Evolutionary conservation across 225 moss, liverwort and hornwort species (phyloP), one percentile per base, ranked within the genome.

Genomic region (Marchantia polymorpha): DNA sequence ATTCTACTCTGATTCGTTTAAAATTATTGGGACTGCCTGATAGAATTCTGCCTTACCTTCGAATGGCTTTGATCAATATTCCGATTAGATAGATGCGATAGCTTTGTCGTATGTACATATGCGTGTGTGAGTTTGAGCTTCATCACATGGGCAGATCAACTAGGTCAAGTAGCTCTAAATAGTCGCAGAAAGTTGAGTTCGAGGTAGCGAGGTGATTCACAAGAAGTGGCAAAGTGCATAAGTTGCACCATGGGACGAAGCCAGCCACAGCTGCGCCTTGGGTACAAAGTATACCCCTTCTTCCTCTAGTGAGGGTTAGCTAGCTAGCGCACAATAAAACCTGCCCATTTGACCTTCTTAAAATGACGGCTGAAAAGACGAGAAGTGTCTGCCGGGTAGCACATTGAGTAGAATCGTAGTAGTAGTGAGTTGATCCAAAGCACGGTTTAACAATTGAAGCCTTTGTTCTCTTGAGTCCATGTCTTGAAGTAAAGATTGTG

Each of bases 261-360:
- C 50, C 50, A 71, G 49, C 51, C 49, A 23, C 12, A 71, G 49
- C 49, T 71, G 29, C 47, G 48, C 50, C 49, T n/a, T 10, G 71
- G 71, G 71, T 71, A 50, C 71, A 50, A 71, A 71, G 49, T 69
- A 16, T 71, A 71, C 71, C 74, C 58, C 20, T 39, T 75, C 20
- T 39, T 75, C 29, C 74, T 56, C 58, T 56, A 58, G 54, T 75
- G 55, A 75, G 74, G 74, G 54, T 56, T 56, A 74, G 74, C 54
- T 73, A 73, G 73, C 2, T 73, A 73, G 73, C 50, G 47, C 50
- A 49, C 19, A 73, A 73, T 51, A 69, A 54, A 75, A 75, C 17
- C 74, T 75, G 56, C 74, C 74, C 54, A 55, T 23, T 71, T 49
- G 48, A 49, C 71, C 19, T 11, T 51, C 47, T 19, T 7, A 51